Percentiles rank a stretch among this genome's conserved stretches.
Conservation (phyloP, 768 basidiomycete genomes). For the Daedaleopsis nitida region DNA sequence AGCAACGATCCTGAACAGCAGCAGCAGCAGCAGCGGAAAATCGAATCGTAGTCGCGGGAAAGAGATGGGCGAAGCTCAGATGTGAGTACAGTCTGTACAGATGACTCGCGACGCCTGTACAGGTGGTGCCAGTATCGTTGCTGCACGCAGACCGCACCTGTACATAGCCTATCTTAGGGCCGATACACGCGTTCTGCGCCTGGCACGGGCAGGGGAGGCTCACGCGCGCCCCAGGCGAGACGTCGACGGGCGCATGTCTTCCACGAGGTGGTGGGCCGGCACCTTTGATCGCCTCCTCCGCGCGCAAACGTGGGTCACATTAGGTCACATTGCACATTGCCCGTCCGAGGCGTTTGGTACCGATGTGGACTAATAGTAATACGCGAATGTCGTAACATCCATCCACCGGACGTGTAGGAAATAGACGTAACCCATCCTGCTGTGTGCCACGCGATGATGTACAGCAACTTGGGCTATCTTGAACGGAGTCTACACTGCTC, state of each 20-base stretch:
- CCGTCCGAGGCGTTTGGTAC: no score
- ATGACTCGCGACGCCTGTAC: no score
- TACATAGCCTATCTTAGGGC: neutral
- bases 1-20: neutral
- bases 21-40: neutral
- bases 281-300: neutral
- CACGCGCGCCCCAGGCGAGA: neutral
- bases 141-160: neutral
- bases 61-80: neutral
- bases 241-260: neutral
- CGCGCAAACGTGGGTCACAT: neutral
- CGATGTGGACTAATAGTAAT: no score
- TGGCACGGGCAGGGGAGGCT: neutral
- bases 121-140: neutral
- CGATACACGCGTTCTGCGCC: conserved; percentile 11
- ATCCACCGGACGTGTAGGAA: no score
- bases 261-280: neutral
- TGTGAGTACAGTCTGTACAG: no score
- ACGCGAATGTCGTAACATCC: no score
- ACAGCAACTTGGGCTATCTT: no score
- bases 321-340: no score
- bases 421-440: no score
- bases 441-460: no score
- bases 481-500: no score
- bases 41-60: neutral